Evolutionary conservation across 169 alveolate species (phyloP).

Genomic region (Neospora caninum): DNA sequence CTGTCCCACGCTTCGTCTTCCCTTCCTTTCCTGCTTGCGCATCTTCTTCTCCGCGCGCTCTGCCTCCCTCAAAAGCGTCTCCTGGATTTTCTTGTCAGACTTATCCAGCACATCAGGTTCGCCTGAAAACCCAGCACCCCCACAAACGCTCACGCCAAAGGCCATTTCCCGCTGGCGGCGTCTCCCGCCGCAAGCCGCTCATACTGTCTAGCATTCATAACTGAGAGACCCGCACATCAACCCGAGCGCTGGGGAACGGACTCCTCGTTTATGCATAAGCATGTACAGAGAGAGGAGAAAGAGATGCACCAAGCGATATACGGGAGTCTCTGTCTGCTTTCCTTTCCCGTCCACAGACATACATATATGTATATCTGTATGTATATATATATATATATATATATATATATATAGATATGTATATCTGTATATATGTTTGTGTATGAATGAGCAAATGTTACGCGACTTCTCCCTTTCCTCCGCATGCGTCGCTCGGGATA

Average conservation of each 20-base stretch:
- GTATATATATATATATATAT: neutral
- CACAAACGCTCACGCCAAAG: too few species aligned
- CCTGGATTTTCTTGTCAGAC: neutral
- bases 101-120: neutral
- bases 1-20: neutral
- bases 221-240: too few species aligned
- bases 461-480: too few species aligned
- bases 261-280: too few species aligned
- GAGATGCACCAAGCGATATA: too few species aligned
- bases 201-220: too few species aligned
- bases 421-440: neutral
- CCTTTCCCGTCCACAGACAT: neutral
- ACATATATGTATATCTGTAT: neutral
- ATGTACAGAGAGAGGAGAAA: too few species aligned
- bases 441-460: neutral
- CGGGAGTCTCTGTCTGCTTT: too few species aligned
- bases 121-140: neutral
- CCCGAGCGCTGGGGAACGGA: too few species aligned
- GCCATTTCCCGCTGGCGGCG: too few species aligned
- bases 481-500: too few species aligned
- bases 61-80: neutral
- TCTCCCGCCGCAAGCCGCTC: too few species aligned
- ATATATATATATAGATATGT: neutral
- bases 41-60: neutral
- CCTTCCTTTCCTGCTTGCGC: neutral